Conservation (phyloP, 2,329 filamentous ascomycete genomes). For the Exophiala aquamarina region DNA sequence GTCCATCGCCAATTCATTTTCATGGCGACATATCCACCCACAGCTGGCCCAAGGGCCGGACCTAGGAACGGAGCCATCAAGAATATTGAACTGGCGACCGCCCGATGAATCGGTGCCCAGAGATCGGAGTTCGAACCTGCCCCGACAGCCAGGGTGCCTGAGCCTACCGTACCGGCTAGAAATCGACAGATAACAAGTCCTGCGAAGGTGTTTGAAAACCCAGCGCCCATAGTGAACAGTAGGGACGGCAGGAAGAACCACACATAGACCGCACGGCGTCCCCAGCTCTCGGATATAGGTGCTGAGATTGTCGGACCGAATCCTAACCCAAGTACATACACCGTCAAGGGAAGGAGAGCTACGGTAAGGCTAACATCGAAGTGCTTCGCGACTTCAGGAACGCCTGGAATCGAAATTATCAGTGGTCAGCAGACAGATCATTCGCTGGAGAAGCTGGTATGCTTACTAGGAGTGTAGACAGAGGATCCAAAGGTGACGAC, state of each 20-base stretch:
- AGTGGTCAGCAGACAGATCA: no score
- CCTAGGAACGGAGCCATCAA: constrained; percentile 65
- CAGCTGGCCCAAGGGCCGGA: constrained; percentile 66
- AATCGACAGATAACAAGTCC: constrained; percentile 71
- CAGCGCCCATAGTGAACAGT: constrained; percentile 46
- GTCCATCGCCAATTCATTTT: constrained; percentile 73
- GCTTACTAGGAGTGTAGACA: constrained; percentile 32
- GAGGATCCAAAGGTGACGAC: constrained; percentile 34
- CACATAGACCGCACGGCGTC: constrained; percentile 67
- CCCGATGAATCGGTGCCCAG: constrained; percentile 51
- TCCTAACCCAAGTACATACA: constrained; percentile 72
- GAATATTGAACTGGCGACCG: constrained; percentile 52
- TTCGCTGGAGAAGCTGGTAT: background rate
- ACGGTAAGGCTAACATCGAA: constrained; percentile 33
- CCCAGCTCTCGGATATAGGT: constrained; percentile 70
- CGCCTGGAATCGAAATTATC: constrained; percentile 29
- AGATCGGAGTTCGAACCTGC: constrained; percentile 70
- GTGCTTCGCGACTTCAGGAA: constrained; percentile 55
- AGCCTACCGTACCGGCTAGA: constrained; percentile 72
- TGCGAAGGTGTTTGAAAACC: constrained; percentile 62
- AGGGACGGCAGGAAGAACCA: constrained; percentile 66
- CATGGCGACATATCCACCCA: constrained; percentile 66
- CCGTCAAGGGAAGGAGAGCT: constrained; percentile 60
- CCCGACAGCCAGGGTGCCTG: constrained; percentile 67
- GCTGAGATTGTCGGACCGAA: constrained; percentile 72